Evolutionary conservation across 176 grass and related monocot species (phyloP).

Genomic region (Phyllostachys edulis): DNA sequence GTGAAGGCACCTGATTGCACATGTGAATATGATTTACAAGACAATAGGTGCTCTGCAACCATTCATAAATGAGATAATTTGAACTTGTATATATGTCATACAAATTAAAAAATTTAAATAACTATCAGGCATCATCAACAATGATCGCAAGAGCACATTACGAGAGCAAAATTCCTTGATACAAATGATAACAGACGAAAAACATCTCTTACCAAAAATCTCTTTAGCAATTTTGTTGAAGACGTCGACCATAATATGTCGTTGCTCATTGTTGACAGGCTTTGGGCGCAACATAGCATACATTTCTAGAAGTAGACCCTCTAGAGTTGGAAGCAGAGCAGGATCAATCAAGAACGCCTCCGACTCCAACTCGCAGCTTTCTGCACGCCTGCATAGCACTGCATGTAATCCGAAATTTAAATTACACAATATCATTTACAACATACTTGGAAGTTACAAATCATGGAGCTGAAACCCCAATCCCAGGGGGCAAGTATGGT

Average conservation of each 20-base stretch:
- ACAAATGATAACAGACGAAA: background rate
- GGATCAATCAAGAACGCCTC: slow-evolving; percentile 34
- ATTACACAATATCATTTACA: background rate
- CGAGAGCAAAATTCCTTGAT: background rate
- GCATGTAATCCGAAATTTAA: slow-evolving; percentile 33
- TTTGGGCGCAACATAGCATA: slow-evolving; percentile 58
- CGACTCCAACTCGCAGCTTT: slow-evolving; percentile 47
- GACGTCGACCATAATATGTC: slow-evolving; percentile 42
- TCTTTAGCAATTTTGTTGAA: slow-evolving; percentile 61
- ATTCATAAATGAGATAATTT: slow-evolving; percentile 2
- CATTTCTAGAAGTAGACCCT: slow-evolving; percentile 57
- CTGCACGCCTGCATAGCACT: slow-evolving; percentile 50
- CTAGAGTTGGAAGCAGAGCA: slow-evolving; percentile 45
- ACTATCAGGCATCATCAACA: background rate
- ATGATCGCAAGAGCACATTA: slow-evolving; percentile 2
- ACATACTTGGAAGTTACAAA: background rate
- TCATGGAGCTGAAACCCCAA: background rate
- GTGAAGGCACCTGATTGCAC: slow-evolving; percentile 7
- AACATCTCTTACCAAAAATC: slow-evolving; percentile 63
- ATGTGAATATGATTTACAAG: slow-evolving; percentile 4
- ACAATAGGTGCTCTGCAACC: slow-evolving; percentile 6
- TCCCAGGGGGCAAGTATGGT: background rate
- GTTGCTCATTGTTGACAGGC: slow-evolving; percentile 65
- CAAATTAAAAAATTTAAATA: background rate
- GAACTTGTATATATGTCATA: background rate